Evolutionary conservation across 345 rosid genomes (phyloP), one percentile per base, ranked within the genome.

Genomic region (Lepidium aucheri): DNA sequence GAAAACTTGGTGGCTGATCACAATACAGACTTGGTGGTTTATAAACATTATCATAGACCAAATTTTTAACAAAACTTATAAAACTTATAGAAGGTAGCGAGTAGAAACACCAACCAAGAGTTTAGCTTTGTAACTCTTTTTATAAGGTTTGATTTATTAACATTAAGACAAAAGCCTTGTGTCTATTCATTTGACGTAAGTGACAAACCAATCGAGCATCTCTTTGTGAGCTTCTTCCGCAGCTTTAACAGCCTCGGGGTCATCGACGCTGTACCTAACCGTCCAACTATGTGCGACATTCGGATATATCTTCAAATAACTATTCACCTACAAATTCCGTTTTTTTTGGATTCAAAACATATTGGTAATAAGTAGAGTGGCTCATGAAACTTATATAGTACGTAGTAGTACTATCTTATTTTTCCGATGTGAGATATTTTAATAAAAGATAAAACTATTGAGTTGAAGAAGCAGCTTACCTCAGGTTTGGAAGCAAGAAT

Each of bases 141-240:
- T 35, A 62, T 62, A 47, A 32, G 3, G 8, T 53, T 32, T 14
- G 13, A 43, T 33, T 14, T 68, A 35, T 32, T 17, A 47, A 45
- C 15, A 18, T 11, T 11, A 49, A 28, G 3, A 26, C 26, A 11
- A 44, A 20, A 22, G 1, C 17, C 14, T 10, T 42, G 7, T 55
- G 43, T 55, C 33, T 20, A 17, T 14, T 81, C 77, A 83, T 45
- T 75, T 76, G 66, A 83, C 68, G 53, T 83, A 63, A 51, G 82
- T 84, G 9, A 43, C 33, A 61, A 84, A 82, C 91, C 91, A 85
- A 6, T 80, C 77, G 55, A 90, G 49, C 84, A 82, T 77, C 43
- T 87, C 81, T 12, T 60, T 55, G 16, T 87, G 88, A n/a, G 95
- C 82, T 78, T 87, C 90, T 28, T 81, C 81, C 1, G 95, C 90